Evolutionary conservation across 345 rosid genomes (phyloP).

Genomic region (Rubroshorea leprosula): DNA sequence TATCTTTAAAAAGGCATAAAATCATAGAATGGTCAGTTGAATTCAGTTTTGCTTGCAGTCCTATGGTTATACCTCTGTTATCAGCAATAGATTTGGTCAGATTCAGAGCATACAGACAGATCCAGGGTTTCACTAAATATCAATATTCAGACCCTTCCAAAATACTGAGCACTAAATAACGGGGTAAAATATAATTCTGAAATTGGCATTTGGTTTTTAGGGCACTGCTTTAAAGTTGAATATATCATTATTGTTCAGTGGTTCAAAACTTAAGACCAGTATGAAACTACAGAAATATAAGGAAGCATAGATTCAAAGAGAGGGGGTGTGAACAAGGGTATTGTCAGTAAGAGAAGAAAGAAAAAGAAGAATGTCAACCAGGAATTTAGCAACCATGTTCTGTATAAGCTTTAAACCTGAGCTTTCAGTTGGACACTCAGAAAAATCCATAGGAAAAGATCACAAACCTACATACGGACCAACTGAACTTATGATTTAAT

Average conservation of each 20-base stretch:
- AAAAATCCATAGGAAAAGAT: neutral
- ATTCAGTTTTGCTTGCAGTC: slow-evolving; percentile 6
- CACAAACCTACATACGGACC: neutral
- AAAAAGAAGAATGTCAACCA: too few species aligned
- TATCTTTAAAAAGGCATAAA: slow-evolving; percentile 11
- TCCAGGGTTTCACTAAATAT: neutral
- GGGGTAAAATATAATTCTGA: too few species aligned
- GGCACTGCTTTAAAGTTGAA: too few species aligned
- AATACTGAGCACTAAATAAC: neutral
- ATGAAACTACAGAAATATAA: too few species aligned
- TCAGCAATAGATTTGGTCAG: slow-evolving; percentile 6
- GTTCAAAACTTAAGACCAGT: too few species aligned
- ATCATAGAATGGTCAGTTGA: slow-evolving; percentile 10
- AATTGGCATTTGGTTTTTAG: too few species aligned
- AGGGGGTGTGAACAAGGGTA: too few species aligned
- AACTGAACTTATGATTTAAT: neutral
- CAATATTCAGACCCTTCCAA: neutral
- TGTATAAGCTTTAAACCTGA: too few species aligned
- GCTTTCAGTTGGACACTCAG: neutral
- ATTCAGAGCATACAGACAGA: neutral
- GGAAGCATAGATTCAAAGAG: too few species aligned
- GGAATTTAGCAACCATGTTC: too few species aligned
- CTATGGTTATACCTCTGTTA: slow-evolving; percentile 5
- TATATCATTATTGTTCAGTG: too few species aligned
- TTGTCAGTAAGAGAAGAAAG: too few species aligned